Evolutionary conservation across 2,329 filamentous ascomycete species (phyloP).

Genomic region (Pseudopyrenochaeta lycopersici): DNA sequence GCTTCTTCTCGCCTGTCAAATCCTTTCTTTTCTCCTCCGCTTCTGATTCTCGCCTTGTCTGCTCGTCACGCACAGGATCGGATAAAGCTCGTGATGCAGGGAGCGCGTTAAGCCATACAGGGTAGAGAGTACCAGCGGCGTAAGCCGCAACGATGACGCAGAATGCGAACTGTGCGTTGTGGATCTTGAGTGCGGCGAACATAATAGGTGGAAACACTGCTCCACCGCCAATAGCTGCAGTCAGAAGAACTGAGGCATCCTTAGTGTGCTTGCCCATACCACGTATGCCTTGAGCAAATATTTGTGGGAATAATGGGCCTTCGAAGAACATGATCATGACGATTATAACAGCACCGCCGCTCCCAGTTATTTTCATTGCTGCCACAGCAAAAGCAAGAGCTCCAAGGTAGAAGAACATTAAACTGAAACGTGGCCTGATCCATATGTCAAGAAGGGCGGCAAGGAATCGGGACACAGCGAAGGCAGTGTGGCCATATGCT

Average conservation of each 20-base stretch:
- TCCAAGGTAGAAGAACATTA: slow-evolving; percentile 63
- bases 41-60: slow-evolving; percentile 35
- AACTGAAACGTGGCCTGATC: slow-evolving; percentile 66
- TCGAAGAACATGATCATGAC: slow-evolving; percentile 68
- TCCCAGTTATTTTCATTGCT: slow-evolving; percentile 55
- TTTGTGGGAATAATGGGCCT: slow-evolving; percentile 67
- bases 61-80: slow-evolving; percentile 55
- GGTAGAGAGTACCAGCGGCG: slow-evolving; percentile 61
- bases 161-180: slow-evolving; percentile 59
- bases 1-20: slow-evolving; percentile 23
- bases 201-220: slow-evolving; percentile 65
- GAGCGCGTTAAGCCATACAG: slow-evolving; percentile 62
- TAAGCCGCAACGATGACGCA: slow-evolving; percentile 64
- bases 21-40: slow-evolving; percentile 31
- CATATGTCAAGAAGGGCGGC: slow-evolving; percentile 62
- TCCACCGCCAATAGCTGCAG: slow-evolving; percentile 64
- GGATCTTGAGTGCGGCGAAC: slow-evolving; percentile 53
- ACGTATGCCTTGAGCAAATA: slow-evolving; percentile 66
- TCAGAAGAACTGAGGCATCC: slow-evolving; percentile 62
- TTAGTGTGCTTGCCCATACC: slow-evolving; percentile 68
- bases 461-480: slow-evolving; percentile 66
- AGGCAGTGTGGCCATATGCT: slow-evolving; percentile 65
- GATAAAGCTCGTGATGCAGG: slow-evolving; percentile 60
- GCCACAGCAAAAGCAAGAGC: slow-evolving; percentile 62
- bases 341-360: slow-evolving; percentile 57